A percentile compares a stretch with the other conserved stretches of the same genome.
Conservation (phyloP, 495 filamentous ascomycete genomes). For the Astrocystis sublimbata region DNA sequence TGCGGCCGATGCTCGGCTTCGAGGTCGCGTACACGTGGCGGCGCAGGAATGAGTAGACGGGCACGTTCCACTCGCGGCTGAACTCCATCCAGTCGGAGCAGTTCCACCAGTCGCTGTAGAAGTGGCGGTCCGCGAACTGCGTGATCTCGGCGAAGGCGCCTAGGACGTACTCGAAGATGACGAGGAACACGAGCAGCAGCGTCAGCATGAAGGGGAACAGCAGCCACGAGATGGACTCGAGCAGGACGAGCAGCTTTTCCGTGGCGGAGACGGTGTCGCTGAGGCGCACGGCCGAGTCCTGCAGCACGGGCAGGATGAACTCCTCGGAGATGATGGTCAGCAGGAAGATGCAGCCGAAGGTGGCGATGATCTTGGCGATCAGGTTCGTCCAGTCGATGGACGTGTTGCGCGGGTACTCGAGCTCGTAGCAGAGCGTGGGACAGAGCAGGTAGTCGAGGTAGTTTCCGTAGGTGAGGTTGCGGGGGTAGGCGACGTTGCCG, state of each 20-base stretch:
- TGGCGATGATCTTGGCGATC: constrained; percentile 79
- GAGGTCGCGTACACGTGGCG: constrained; percentile 90
- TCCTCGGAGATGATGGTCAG: constrained; percentile 90
- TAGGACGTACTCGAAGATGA: constrained; percentile 95
- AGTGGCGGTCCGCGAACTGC: constrained; percentile 89
- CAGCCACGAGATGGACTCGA: constrained; percentile 90
- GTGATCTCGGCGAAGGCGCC: constrained; percentile 96
- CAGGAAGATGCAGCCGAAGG: constrained; percentile 96
- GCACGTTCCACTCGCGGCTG: constrained; percentile 95
- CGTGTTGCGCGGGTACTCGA: constrained; percentile 86
- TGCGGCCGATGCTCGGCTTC: constrained; percentile 69
- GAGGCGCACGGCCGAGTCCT: constrained; percentile 70
- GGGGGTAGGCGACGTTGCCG: constrained; percentile 85
- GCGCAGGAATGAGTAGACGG: constrained; percentile 96
- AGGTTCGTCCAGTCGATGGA: constrained; percentile 78
- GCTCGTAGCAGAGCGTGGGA: constrained; percentile 94
- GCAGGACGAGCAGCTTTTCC: constrained; percentile 76
- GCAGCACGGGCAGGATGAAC: constrained; percentile 88
- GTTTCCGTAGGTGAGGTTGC: constrained; percentile 80
- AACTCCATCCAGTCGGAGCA: constrained; percentile 91
- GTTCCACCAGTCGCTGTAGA: constrained; percentile 98
- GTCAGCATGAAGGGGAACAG: constrained; percentile 98
- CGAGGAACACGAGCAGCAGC: constrained; percentile 90
- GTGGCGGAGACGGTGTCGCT: constrained; percentile 54
- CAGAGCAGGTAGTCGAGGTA: constrained; percentile 88